phyloP scores from a whole-genome alignment of 2,329 filamentous ascomycete species.

The Penicillium sp. region DNA sequence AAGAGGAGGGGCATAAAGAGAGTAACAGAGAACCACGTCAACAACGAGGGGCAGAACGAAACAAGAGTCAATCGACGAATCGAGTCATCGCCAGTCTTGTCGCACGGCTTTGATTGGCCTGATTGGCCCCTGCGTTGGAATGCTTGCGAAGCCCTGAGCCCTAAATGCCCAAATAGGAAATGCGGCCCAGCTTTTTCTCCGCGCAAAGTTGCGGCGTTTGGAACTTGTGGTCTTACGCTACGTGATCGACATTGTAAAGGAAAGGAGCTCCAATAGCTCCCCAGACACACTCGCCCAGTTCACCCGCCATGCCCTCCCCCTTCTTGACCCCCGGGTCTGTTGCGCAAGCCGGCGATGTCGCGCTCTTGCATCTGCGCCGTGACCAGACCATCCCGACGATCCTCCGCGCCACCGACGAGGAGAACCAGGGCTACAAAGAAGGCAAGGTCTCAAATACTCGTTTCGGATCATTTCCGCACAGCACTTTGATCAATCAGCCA shows the following conservation, averaged over 20 bases:
- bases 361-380: slow-evolving; percentile 84
- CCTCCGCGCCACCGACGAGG: slow-evolving; percentile 62
- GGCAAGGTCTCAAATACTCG: slow-evolving; percentile 85
- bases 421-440: slow-evolving; percentile 71
- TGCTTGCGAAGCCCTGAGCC: slow-evolving; percentile 24
- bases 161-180: slow-evolving; percentile 27
- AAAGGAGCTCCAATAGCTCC: neutral
- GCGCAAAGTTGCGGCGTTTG: slow-evolving; percentile 12
- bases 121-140: slow-evolving; percentile 23
- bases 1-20: slow-evolving; percentile 30
- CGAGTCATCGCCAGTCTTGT: slow-evolving; percentile 23
- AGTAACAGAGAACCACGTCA: slow-evolving; percentile 9
- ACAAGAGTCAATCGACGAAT: slow-evolving; percentile 6
- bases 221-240: neutral
- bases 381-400: slow-evolving; percentile 80
- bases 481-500: slow-evolving; percentile 72
- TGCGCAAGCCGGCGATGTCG: slow-evolving; percentile 67
- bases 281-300: neutral
- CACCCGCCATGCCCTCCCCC: slow-evolving; percentile 59
- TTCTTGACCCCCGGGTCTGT: slow-evolving; percentile 72
- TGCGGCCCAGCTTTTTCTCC: slow-evolving; percentile 20
- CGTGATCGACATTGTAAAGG: neutral
- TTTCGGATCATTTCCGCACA: slow-evolving; percentile 87
- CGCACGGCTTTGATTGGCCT: slow-evolving; percentile 8
- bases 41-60: slow-evolving; percentile 24